These are phyloP conservation scores for Botrytis aclada DNA, from an alignment of 2,329 filamentous ascomycete genomes.

Conservation along the genomic window DNA sequence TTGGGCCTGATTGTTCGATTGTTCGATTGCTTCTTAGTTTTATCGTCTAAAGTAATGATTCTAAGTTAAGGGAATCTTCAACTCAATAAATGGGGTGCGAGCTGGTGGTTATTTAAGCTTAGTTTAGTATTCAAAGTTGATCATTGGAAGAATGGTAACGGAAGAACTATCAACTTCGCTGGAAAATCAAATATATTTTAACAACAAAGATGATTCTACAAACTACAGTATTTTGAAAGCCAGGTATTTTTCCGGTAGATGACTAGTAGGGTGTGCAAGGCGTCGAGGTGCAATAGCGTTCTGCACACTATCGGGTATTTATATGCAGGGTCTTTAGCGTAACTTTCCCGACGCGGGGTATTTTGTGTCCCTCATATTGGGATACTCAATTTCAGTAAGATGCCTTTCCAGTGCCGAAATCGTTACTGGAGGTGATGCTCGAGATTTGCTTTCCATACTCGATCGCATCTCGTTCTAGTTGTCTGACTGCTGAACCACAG, in stretches of 20 bases:
- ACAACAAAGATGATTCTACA: background rate
- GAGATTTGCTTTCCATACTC: background rate
- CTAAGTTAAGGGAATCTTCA: background rate
- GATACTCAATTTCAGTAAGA: background rate
- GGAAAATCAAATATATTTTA: too few relatives aligned
- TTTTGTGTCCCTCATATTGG: background rate
- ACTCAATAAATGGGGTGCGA: background rate
- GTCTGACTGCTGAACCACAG: background rate
- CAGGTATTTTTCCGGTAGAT: conserved; percentile 2
- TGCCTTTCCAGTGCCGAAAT: background rate
- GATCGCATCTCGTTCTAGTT: background rate
- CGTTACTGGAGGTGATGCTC: background rate
- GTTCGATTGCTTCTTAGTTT: background rate
- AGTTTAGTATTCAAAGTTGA: background rate
- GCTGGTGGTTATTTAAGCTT: background rate
- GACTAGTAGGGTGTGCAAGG: background rate
- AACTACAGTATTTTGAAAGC: background rate
- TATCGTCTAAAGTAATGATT: background rate
- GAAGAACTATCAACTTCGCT: background rate
- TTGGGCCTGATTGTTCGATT: background rate
- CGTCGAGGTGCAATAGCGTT: background rate
- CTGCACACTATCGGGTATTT: background rate
- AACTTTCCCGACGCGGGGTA: conserved; percentile 2
- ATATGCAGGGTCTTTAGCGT: background rate
- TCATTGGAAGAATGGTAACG: background rate